phyloP scores from a whole-genome alignment of 176 grass and related monocot genomes.

The Poa annua region DNA sequence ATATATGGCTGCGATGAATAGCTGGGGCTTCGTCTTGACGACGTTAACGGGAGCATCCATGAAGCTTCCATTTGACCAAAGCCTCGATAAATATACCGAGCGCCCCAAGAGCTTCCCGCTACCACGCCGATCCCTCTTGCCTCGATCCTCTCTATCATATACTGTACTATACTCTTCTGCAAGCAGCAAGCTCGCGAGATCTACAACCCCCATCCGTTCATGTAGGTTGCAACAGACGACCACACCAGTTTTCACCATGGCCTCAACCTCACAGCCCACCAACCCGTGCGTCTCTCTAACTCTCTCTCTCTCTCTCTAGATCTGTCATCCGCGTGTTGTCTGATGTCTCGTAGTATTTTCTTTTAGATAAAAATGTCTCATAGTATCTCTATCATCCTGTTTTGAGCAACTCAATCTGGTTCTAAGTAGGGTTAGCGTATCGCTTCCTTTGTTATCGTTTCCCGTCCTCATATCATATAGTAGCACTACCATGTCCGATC shows the following conservation, averaged over 20 bases:
- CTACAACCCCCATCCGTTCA: neutral
- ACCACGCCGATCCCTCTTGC: neutral
- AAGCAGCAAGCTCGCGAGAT: neutral
- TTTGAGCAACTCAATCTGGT: neutral
- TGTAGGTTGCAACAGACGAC: neutral
- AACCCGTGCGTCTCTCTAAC: neutral
- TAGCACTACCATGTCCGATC: neutral
- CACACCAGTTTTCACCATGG: conserved; percentile 14
- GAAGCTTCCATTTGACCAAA: conserved; percentile 53
- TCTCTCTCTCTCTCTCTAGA: neutral
- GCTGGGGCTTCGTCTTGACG: conserved; percentile 9
- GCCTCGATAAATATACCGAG: conserved; percentile 19
- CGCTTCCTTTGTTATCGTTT: neutral
- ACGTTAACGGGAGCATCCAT: conserved; percentile 43
- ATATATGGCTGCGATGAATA: neutral
- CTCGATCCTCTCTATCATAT: neutral
- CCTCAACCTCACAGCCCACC: conserved; percentile 31
- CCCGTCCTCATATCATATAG: neutral
- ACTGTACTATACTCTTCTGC: neutral
- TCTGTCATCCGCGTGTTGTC: neutral
- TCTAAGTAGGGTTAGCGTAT: neutral
- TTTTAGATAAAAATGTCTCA: neutral
- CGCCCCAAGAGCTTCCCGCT: conserved; percentile 10
- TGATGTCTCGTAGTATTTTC: neutral
- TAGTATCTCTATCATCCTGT: neutral